Evolutionary conservation across 495 filamentous ascomycete genomes (phyloP), one percentile per base, ranked within the genome.

Genomic region (Penicillium taxi): DNA sequence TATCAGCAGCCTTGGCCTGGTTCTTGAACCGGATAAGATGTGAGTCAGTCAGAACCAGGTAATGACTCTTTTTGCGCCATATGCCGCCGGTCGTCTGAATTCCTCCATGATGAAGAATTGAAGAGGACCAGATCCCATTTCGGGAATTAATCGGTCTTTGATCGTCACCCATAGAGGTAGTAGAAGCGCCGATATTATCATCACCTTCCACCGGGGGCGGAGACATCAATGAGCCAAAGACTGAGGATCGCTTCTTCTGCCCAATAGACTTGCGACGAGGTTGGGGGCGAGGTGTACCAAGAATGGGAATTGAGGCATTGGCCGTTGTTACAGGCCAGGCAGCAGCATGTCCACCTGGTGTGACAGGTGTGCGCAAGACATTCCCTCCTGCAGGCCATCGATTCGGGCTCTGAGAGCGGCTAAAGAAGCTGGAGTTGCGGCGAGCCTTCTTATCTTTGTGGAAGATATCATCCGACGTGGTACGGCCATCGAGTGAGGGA

Each of bases 11-110:
- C 50, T 80, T 80, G 45, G 67, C 70, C 41, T 83, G 75, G 46
- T 61, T 82, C 58, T 86, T 93, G 60, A 87, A 86, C 29, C 86
- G 80, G 40, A 94, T 55, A 25, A 98, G 56, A 56, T 94, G 81
- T 16, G 77, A 77, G 30, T 89, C 80, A 7, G 89, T 96, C 23
- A 96, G 70, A n/a, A 95, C 91, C 20, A 96, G 64, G 46, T 86
- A 96, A 43, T 93, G 86, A 50, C 77, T 84, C 63, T 84, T 89
- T 55, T 85, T 82, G 55, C 85, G 75, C 56, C 95, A 78, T 60
- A 94, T 73, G 27, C 82, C 77, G 18, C 80, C 76, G 22, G 84
- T 84, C 1, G 81, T 81, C 59, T 94, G 86, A 16, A 93, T 73
- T 44, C 86, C 78, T 2, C 86, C 86, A 58, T 82, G 74, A 39